Percentiles rank a stretch among this genome's conserved stretches.
These are phyloP conservation scores for Colletotrichum sidae DNA, from an alignment of 2,329 filamentous ascomycete genomes.

Conservation along the genomic window DNA sequence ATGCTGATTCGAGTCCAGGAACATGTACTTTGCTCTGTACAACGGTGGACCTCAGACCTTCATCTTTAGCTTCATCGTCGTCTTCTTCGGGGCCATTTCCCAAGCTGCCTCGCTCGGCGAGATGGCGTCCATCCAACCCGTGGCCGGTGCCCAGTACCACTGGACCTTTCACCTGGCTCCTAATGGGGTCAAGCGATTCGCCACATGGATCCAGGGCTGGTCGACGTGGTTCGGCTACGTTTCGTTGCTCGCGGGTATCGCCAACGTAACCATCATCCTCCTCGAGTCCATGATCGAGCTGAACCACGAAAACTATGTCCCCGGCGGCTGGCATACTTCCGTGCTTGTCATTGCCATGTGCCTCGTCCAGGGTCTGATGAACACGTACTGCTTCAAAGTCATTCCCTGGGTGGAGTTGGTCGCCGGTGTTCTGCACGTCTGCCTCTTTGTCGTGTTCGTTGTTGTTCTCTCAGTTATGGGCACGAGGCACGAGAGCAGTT, in stretches of 20 bases:
- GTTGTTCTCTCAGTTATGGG: slow-evolving; percentile 8
- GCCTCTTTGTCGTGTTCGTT: slow-evolving; percentile 11
- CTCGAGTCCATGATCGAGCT: slow-evolving; percentile 20
- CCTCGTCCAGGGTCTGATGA: slow-evolving; percentile 12
- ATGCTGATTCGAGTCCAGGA: background rate
- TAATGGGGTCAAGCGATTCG: background rate
- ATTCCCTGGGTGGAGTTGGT: slow-evolving; percentile 20
- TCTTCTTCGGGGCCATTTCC: slow-evolving; percentile 15
- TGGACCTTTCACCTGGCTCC: slow-evolving; percentile 21
- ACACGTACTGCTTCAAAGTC: slow-evolving; percentile 12
- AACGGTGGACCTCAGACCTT: slow-evolving; percentile 19
- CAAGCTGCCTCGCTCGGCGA: slow-evolving; percentile 21
- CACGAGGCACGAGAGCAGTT: slow-evolving; percentile 1
- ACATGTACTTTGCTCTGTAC: slow-evolving; percentile 26
- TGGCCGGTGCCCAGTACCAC: slow-evolving; percentile 18
- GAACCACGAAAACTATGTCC: slow-evolving; percentile 6
- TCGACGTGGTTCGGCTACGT: slow-evolving; percentile 23
- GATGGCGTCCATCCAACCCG: slow-evolving; percentile 16
- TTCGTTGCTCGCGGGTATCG: background rate
- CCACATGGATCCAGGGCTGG: slow-evolving; percentile 18
- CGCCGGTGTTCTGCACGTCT: slow-evolving; percentile 13
- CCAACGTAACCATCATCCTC: slow-evolving; percentile 5
- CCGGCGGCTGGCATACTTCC: slow-evolving; percentile 15
- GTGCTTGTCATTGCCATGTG: slow-evolving; percentile 23
- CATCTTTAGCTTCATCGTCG: slow-evolving; percentile 22